Evolutionary conservation across 2,329 filamentous ascomycete species (phyloP), one percentile per base, ranked within the genome.

Genomic region (Aureobasidium mangrovei): DNA sequence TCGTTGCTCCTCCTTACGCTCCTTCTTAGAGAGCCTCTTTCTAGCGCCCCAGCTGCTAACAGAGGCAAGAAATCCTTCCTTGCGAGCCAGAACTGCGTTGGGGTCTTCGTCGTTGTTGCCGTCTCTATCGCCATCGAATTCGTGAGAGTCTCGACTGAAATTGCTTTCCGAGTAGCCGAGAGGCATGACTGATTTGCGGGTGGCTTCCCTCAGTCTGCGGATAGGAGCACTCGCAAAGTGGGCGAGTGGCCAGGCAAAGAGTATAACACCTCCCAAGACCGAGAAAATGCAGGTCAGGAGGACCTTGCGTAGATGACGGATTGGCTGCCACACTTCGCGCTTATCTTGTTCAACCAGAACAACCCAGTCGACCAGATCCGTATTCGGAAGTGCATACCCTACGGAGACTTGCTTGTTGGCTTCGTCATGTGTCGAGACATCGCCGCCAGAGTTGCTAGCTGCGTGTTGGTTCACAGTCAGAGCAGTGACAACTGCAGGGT

Each of bases 281-380:
- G 86, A 88, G 65, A 95, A 94, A 0, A 95, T 86, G 58, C 88
- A 95, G 4, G 82, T 88, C 2, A 95, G 70, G 1, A 96, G 78
- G 48, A 95, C 88, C 45, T 85, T 83, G 24, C 87, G 82, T n/a
- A 95, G 74, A 24, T 81, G 83, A 29, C 75, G 70, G 55, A 95
- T 90, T 0, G 90, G 86, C 6, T 76, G 74, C 71, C 86, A 90
- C 0, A 90, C 88, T 69, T 95, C 90, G 26, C 67, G 67, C 58
- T 82, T 81, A 2, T 81, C 75, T 67, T 93, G 84, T 65, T 95
- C 91, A 0, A 95, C 80, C 2, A 95, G 63, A 3, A 96, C 72
- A 4, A 87, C 82, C 91, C 91, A 96, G 63, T 91, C 81, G 6
- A 87, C 87, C 51, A 94, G 70, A 0, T 71, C 66, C 4, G 78